Conservation (phyloP, 2,329 filamentous ascomycete species). For the Fusarium miscanthi region DNA sequence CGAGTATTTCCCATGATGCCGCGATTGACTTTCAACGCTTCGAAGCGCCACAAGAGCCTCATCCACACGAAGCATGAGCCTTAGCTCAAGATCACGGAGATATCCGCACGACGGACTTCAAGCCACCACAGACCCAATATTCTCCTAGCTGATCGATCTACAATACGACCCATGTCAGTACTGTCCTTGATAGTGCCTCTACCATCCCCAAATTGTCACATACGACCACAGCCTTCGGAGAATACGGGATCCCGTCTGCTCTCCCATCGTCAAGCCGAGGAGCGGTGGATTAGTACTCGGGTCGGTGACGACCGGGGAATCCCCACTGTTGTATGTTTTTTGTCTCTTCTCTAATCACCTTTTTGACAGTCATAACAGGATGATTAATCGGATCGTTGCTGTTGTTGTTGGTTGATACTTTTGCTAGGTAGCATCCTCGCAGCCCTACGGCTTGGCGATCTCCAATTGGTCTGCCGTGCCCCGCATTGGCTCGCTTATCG, state of each 20-base stretch:
- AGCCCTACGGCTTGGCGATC: not conserved
- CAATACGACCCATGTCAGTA: accelerated
- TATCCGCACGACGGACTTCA: not conserved
- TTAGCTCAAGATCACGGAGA: not conserved
- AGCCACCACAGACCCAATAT: not conserved
- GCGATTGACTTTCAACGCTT: not conserved
- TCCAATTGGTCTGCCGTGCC: not conserved
- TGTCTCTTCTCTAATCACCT: not conserved
- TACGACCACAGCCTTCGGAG: conserved; percentile 25
- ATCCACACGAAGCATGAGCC: not conserved
- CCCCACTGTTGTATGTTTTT: conserved; percentile 22
- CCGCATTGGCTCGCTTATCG: not conserved
- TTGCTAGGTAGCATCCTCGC: not conserved
- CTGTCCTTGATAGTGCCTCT: not conserved
- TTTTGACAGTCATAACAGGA: not conserved
- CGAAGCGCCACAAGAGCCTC: conserved; percentile 15
- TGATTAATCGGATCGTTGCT: not conserved
- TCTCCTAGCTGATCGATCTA: not conserved
- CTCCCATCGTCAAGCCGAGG: conserved; percentile 18
- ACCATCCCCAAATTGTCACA: not conserved
- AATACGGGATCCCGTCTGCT: conserved; percentile 32
- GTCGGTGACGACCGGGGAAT: conserved; percentile 25
- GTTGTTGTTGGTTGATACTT: not conserved
- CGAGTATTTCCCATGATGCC: not conserved
- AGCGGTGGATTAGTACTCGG: conserved; percentile 22